These are phyloP conservation scores for Pyricularia pennisetigena DNA, from an alignment of 2,329 filamentous ascomycete genomes.

Conservation along the genomic window DNA sequence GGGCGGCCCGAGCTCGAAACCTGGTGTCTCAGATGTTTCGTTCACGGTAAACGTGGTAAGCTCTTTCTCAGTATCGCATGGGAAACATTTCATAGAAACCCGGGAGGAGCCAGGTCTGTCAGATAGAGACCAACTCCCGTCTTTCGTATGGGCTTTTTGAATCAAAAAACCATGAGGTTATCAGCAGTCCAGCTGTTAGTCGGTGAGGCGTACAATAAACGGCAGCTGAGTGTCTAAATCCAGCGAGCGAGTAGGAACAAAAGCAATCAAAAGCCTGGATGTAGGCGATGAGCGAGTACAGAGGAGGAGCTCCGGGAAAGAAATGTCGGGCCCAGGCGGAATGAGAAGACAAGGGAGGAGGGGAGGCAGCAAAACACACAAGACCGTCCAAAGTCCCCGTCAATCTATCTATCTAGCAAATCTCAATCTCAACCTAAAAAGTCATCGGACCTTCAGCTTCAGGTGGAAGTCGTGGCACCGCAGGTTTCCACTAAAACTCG, in stretches of 20 bases:
- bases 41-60: neutral
- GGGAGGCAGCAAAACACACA: neutral
- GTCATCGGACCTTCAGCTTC: neutral
- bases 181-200: neutral
- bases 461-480: neutral
- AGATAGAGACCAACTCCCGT: neutral
- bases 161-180: neutral
- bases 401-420: neutral
- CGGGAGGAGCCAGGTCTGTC: neutral
- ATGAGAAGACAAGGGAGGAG: neutral
- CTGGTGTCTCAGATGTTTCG: neutral
- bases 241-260: neutral
- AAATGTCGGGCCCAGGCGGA: neutral
- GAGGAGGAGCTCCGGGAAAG: neutral
- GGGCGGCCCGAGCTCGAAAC: neutral
- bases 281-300: neutral
- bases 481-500: neutral
- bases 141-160: neutral
- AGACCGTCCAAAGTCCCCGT: neutral
- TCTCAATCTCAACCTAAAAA: neutral
- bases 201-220: neutral
- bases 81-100: neutral
- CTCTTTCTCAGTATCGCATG: neutral
- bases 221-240: neutral
- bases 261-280: slow-evolving; percentile 2